Conservation (phyloP, 768 basidiomycete species). For the Leccinum subgranulosum region DNA sequence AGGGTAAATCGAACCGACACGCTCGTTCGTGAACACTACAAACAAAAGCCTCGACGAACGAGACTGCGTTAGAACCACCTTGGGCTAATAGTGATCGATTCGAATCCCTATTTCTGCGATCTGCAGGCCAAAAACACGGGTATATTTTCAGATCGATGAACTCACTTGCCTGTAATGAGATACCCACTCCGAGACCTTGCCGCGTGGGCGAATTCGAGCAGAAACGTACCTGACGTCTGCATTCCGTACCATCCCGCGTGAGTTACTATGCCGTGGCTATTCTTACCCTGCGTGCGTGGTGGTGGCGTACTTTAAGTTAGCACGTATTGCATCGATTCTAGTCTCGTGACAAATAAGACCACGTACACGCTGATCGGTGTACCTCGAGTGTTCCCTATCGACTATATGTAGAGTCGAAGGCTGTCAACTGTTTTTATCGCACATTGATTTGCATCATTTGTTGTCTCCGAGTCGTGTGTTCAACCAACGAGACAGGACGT, state of each 20-base stretch:
- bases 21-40: not conserved
- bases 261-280: not conserved
- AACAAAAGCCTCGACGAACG: not conserved
- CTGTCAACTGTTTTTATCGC: not conserved
- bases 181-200: not conserved
- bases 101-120: not conserved
- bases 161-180: not conserved
- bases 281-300: not conserved
- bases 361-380: not conserved
- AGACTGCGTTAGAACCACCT: no score
- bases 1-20: not conserved
- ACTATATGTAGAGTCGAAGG: not conserved
- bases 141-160: not conserved
- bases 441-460: not conserved
- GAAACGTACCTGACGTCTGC: not conserved
- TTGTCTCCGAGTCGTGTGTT: not conserved
- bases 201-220: not conserved
- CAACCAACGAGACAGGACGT: not conserved
- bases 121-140: not conserved
- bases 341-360: not conserved
- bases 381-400: not conserved
- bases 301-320: not conserved
- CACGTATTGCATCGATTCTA: not conserved
- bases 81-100: not conserved
- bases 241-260: constrained; percentile 5